phyloP scores from a whole-genome alignment of 257 asterid genomes.

The Solanum tarapatanum region DNA sequence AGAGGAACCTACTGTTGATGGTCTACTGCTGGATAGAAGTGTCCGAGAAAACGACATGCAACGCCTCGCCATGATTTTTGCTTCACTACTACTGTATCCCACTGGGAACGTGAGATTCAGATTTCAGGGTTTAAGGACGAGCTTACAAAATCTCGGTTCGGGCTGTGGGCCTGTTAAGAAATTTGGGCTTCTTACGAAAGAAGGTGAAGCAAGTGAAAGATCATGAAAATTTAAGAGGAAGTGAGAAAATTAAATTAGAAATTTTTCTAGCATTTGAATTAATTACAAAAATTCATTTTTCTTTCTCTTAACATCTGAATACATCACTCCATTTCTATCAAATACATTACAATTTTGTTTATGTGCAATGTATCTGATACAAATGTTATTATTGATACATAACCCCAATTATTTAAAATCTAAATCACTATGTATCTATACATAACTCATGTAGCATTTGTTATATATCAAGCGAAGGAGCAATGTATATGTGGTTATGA shows the following conservation, averaged over 20 bases:
- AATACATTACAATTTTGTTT: too few relatives aligned
- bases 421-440: too few relatives aligned
- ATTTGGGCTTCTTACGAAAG: neutral
- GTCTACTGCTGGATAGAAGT: slow-evolving; percentile 9
- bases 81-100: neutral
- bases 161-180: neutral
- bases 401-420: too few relatives aligned
- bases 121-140: slow-evolving; percentile 5
- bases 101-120: neutral
- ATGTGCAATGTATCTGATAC: too few relatives aligned
- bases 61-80: slow-evolving; percentile 19
- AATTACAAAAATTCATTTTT: too few relatives aligned
- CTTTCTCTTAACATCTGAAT: too few relatives aligned
- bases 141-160: neutral
- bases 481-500: too few relatives aligned
- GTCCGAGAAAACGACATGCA: slow-evolving; percentile 15
- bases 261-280: too few relatives aligned
- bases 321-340: too few relatives aligned
- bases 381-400: too few relatives aligned
- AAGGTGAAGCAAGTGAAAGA: neutral
- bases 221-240: neutral
- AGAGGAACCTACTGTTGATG: slow-evolving; percentile 5
- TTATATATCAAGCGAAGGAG: too few relatives aligned
- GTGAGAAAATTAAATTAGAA: neutral
- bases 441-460: too few relatives aligned